Evolutionary conservation across 495 filamentous ascomycete species (phyloP).

Genomic region (Neurospora sp.): DNA sequence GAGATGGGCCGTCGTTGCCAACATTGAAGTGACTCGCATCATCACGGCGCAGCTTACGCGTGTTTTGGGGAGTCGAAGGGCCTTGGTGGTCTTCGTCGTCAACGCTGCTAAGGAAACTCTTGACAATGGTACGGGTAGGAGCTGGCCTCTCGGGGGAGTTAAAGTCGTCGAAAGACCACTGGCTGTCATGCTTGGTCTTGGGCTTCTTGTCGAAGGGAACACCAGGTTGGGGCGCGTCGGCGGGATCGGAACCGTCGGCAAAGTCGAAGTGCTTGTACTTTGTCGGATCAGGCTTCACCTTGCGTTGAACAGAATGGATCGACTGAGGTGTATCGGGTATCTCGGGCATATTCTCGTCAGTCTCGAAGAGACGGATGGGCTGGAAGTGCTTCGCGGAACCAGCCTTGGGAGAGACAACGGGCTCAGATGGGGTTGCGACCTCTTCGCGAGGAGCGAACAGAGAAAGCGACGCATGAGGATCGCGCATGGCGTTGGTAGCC

Average conservation of each 20-base stretch:
- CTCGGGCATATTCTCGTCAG: slow-evolving; percentile 36
- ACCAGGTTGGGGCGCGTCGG: slow-evolving; percentile 23
- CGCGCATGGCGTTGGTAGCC: slow-evolving; percentile 42
- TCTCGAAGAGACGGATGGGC: slow-evolving; percentile 60
- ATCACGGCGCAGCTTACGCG: slow-evolving; percentile 63
- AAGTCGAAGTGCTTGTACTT: slow-evolving; percentile 88
- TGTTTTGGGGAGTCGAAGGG: slow-evolving; percentile 38
- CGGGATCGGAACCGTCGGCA: slow-evolving; percentile 46
- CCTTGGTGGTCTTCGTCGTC: neutral
- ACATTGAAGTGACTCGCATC: slow-evolving; percentile 64
- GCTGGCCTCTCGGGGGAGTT: slow-evolving; percentile 64
- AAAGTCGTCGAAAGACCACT: slow-evolving; percentile 86
- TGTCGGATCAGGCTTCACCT: slow-evolving; percentile 53
- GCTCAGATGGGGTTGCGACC: slow-evolving; percentile 31
- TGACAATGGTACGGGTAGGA: slow-evolving; percentile 30
- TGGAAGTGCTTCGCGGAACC: slow-evolving; percentile 63
- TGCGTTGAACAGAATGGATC: slow-evolving; percentile 27
- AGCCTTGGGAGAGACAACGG: slow-evolving; percentile 49
- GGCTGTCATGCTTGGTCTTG: slow-evolving; percentile 52
- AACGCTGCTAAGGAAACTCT: slow-evolving; percentile 3
- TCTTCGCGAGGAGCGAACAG: slow-evolving; percentile 58
- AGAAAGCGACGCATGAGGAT: slow-evolving; percentile 68
- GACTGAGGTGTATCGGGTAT: slow-evolving; percentile 28
- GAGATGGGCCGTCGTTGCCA: slow-evolving; percentile 46
- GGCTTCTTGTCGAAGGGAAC: slow-evolving; percentile 24